phyloP scores from a whole-genome alignment of 805 yeast genomes.

The Metschnikowia aberdeeniae region DNA sequence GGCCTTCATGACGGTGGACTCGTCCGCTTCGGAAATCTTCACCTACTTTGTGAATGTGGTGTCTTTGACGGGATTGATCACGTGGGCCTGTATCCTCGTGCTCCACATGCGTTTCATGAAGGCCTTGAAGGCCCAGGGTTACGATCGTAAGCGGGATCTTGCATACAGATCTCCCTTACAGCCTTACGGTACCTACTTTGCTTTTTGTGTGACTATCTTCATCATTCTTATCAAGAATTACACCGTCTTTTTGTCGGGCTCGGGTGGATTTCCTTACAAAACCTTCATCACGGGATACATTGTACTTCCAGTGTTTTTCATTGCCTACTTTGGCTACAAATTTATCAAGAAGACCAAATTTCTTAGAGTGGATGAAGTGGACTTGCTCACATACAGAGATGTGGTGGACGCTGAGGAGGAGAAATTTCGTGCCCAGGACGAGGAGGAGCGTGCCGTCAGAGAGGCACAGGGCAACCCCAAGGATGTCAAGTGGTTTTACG shows the following conservation, averaged over 20 bases:
- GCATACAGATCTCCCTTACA: constrained; percentile 64
- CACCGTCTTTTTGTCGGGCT: constrained; percentile 58
- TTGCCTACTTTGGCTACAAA: constrained; percentile 58
- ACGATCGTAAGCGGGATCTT: constrained; percentile 47
- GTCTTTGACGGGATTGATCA: constrained; percentile 68
- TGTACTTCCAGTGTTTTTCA: constrained; percentile 61
- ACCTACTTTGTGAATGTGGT: constrained; percentile 71
- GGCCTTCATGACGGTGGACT: constrained; percentile 66
- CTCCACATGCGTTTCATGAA: constrained; percentile 63
- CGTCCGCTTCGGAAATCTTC: constrained; percentile 55
- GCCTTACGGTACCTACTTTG: constrained; percentile 63
- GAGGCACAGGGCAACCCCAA: constrained; percentile 42
- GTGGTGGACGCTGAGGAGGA: constrained; percentile 52
- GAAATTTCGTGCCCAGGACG: constrained; percentile 31
- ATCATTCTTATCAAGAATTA: constrained; percentile 60
- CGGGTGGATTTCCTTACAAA: constrained; percentile 43
- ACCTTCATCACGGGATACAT: constrained; percentile 74
- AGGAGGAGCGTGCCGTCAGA: constrained; percentile 31
- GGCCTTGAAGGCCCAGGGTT: constrained; percentile 66
- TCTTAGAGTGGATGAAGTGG: constrained; percentile 54
- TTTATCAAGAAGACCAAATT: constrained; percentile 46
- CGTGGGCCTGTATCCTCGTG: constrained; percentile 69
- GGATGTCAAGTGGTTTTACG: constrained; percentile 46
- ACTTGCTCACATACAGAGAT: constrained; percentile 53
- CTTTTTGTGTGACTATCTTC: constrained; percentile 50